Evolutionary conservation across 345 rosid genomes (phyloP).

Genomic region (Ceriops zippeliana): DNA sequence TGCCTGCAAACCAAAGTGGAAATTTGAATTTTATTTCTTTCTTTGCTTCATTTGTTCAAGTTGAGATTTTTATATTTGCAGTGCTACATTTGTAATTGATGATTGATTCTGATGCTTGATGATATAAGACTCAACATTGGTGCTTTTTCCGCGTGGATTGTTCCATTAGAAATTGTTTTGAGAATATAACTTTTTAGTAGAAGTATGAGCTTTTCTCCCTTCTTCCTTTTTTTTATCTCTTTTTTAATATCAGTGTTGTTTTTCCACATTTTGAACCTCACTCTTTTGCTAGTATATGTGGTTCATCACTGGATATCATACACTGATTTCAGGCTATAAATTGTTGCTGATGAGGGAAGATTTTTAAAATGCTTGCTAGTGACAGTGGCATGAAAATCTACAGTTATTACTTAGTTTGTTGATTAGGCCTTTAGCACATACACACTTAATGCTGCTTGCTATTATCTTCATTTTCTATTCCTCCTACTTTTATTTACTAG

Average conservation of each 20-base stretch:
- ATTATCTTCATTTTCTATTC: slow-evolving; percentile 19
- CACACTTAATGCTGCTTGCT: slow-evolving; percentile 7
- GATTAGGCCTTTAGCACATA: slow-evolving; percentile 6
- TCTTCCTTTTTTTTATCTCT: not conserved
- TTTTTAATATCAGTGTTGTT: slow-evolving; percentile 39
- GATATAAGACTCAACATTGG: slow-evolving; percentile 39
- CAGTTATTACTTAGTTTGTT: slow-evolving; percentile 3
- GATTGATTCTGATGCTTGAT: slow-evolving; percentile 54
- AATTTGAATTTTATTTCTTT: slow-evolving; percentile 21
- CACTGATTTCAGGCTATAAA: slow-evolving; percentile 13
- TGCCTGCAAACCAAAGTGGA: slow-evolving; percentile 2
- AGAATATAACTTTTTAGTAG: slow-evolving; percentile 43
- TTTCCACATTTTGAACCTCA: slow-evolving; percentile 49
- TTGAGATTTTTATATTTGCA: slow-evolving; percentile 25
- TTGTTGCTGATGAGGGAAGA: slow-evolving; percentile 14
- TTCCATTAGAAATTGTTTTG: slow-evolving; percentile 30
- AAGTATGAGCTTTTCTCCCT: slow-evolving; percentile 4
- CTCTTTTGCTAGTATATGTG: slow-evolving; percentile 35
- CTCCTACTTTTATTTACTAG: slow-evolving; percentile 6
- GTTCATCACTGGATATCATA: slow-evolving; percentile 17
- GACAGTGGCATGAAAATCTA: slow-evolving; percentile 7
- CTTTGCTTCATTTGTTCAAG: slow-evolving; percentile 7
- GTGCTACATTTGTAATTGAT: slow-evolving; percentile 25
- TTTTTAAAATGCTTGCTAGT: slow-evolving; percentile 13
- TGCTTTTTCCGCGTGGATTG: slow-evolving; percentile 44